These are phyloP conservation scores for Quercus alba DNA, from an alignment of 306 rosid species.

Conservation along the genomic window DNA sequence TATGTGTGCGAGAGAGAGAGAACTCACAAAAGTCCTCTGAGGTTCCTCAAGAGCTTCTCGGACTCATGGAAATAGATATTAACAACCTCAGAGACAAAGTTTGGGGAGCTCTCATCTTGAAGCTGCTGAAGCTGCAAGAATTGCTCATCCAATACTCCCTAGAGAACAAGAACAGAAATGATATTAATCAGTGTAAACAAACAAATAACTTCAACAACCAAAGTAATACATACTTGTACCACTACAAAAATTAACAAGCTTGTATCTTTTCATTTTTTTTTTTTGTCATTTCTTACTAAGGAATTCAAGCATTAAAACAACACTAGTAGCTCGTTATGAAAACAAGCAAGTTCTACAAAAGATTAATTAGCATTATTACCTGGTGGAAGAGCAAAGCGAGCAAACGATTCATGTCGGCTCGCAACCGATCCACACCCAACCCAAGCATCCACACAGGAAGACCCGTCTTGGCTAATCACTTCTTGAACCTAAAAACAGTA, in stretches of 20 bases:
- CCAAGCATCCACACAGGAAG: slow-evolving; percentile 97
- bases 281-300: not conserved
- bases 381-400: slow-evolving; percentile 95
- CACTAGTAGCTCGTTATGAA: not conserved
- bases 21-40: slow-evolving; percentile 65
- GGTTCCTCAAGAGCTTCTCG: slow-evolving; percentile 78
- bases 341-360: not conserved
- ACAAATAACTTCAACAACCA: not conserved
- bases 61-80: slow-evolving; percentile 92
- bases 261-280: no score
- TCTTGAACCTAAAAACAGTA: not conserved
- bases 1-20: not conserved
- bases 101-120: slow-evolving; percentile 87
- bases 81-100: slow-evolving; percentile 87
- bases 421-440: slow-evolving; percentile 77
- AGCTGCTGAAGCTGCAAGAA: slow-evolving; percentile 94
- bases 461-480: slow-evolving; percentile 83
- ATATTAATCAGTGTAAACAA: not conserved
- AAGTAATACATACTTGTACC: not conserved
- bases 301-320: not conserved
- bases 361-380: slow-evolving; percentile 26
- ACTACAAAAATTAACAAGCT: no score
- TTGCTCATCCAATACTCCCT: slow-evolving; percentile 95
- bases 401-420: slow-evolving; percentile 94
- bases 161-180: not conserved